These are phyloP conservation scores for Cucurbita pepo DNA, from an alignment of 306 rosid species.

Conservation along the genomic window DNA sequence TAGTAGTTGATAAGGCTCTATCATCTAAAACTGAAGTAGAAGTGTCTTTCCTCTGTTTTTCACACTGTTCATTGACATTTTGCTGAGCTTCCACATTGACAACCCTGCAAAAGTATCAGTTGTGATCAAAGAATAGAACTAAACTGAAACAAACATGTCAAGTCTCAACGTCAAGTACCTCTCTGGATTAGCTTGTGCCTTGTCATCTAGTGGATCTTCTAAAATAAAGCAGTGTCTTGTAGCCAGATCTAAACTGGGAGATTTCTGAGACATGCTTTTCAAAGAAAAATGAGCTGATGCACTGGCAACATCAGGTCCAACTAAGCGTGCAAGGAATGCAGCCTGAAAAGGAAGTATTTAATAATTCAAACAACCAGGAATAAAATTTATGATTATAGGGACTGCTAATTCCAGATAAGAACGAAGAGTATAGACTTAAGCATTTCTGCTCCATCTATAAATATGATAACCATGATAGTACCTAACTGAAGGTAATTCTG, in stretches of 20 bases:
- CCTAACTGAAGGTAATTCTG: not conserved
- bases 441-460: not conserved
- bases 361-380: not conserved
- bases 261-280: slow-evolving; percentile 44
- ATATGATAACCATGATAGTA: not conserved
- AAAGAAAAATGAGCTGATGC: slow-evolving; percentile 67
- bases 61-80: slow-evolving; percentile 23
- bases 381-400: not conserved
- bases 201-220: slow-evolving; percentile 59
- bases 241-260: slow-evolving; percentile 62
- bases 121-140: slow-evolving; percentile 11
- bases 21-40: slow-evolving; percentile 16
- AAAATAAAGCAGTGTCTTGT: slow-evolving; percentile 56
- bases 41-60: slow-evolving; percentile 24
- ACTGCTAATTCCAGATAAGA: not conserved
- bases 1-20: slow-evolving; percentile 20
- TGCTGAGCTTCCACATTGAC: slow-evolving; percentile 29
- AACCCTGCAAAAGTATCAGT: slow-evolving; percentile 16
- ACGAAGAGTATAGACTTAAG: not conserved
- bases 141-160: slow-evolving; percentile 1
- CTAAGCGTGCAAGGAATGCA: slow-evolving; percentile 53
- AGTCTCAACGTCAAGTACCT: slow-evolving; percentile 33
- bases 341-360: slow-evolving; percentile 36
- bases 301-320: slow-evolving; percentile 63
- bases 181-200: slow-evolving; percentile 30